Conservation (phyloP, 2,329 filamentous ascomycete genomes). For the Alternaria dauci region DNA sequence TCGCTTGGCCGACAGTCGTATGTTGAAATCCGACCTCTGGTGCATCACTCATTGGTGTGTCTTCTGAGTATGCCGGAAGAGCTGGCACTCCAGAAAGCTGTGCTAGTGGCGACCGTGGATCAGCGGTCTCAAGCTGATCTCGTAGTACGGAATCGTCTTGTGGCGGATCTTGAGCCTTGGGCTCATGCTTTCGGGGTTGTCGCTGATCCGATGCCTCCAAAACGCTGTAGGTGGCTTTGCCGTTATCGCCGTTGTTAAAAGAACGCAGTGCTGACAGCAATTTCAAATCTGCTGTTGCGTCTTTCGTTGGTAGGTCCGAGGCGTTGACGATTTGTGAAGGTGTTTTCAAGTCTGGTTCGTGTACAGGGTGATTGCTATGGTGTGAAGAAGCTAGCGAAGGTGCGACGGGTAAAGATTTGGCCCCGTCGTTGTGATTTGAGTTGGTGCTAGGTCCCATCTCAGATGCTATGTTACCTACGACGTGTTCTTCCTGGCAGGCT, state of each 20-base stretch:
- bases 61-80: background rate
- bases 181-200: background rate
- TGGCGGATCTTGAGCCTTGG: background rate
- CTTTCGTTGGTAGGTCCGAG: background rate
- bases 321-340: background rate
- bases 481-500: background rate
- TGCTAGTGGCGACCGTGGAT: background rate
- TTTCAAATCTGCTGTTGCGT: background rate
- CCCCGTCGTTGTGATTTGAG: background rate
- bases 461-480: background rate
- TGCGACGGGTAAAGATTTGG: background rate
- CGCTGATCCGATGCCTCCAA: background rate
- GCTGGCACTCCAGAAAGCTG: background rate
- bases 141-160: too few species aligned
- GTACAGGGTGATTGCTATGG: background rate
- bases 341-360: background rate
- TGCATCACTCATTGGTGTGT: background rate
- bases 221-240: background rate
- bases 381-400: background rate
- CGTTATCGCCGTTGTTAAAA: too few species aligned
- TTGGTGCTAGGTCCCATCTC: background rate
- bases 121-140: background rate
- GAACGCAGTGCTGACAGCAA: too few species aligned
- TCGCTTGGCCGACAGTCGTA: background rate
- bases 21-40: background rate